These are phyloP conservation scores for Aureobasidium musti DNA, from an alignment of 2,329 filamentous ascomycete species.

Conservation along the genomic window DNA sequence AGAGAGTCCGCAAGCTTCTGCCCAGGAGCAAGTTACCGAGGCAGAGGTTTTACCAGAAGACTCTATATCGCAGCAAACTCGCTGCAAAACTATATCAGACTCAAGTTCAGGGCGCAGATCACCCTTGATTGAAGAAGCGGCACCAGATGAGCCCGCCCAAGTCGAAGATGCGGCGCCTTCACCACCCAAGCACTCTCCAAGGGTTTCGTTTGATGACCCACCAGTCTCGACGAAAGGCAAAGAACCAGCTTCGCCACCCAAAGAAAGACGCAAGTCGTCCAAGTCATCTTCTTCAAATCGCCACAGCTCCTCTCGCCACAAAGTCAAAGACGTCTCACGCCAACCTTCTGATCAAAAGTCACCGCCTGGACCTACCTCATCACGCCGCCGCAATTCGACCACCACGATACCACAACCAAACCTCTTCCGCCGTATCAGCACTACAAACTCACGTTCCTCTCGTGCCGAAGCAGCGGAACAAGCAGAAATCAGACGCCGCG, in stretches of 20 bases:
- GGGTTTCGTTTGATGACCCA: neutral
- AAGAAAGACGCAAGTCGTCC: neutral
- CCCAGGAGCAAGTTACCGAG: neutral
- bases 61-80: neutral
- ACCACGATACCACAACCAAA: neutral
- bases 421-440: neutral
- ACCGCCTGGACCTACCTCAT: neutral
- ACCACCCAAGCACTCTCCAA: neutral
- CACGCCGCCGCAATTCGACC: neutral
- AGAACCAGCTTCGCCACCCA: neutral
- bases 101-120: neutral
- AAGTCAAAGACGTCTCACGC: slow-evolving; percentile 8
- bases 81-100: neutral
- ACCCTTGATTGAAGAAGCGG: neutral
- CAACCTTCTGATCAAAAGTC: neutral
- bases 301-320: neutral
- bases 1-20: neutral
- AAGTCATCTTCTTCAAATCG: neutral
- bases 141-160: neutral
- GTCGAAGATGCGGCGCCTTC: no score
- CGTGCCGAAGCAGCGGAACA: slow-evolving; percentile 7
- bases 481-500: slow-evolving; percentile 1
- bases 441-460: neutral
- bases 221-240: neutral
- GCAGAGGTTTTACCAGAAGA: neutral